A percentile compares a stretch with the other conserved stretches of the same genome.
Conservation (phyloP, 306 rosid genomes). For the Arachis stenosperma region DNA sequence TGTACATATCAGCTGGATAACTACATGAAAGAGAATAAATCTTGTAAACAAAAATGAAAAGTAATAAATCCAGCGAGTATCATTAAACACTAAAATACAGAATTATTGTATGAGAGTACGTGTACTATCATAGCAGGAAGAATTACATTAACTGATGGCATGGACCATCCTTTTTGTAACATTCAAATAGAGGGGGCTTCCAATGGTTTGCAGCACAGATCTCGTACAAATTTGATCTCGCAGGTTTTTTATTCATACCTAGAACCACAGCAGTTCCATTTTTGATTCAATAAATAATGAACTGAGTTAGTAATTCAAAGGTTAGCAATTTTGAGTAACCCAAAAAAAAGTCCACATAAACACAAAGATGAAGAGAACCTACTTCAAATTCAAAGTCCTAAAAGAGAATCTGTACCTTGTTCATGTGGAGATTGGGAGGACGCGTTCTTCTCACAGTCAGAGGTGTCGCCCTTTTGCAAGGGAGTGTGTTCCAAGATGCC, state of each 20-base stretch:
- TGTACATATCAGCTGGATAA: neutral
- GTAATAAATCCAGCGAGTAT: neutral
- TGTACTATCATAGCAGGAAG: slow-evolving; percentile 1
- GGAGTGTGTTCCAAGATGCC: too few relatives aligned
- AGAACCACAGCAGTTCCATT: slow-evolving; percentile 1
- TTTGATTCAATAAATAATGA: neutral
- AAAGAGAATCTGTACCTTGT: too few relatives aligned
- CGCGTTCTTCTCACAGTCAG: neutral
- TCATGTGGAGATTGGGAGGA: too few relatives aligned
- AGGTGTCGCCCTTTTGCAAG: slow-evolving; percentile 6
- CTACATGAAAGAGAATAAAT: slow-evolving; percentile 19
- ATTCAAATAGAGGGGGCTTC: neutral
- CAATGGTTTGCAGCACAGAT: too few relatives aligned
- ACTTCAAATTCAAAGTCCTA: too few relatives aligned
- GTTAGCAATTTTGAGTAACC: neutral
- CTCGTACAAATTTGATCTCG: slow-evolving; percentile 40
- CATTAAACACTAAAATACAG: neutral
- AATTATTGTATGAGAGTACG: neutral
- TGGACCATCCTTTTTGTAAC: slow-evolving; percentile 77
- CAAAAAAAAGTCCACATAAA: too few relatives aligned
- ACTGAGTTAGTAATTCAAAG: neutral
- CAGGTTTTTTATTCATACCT: slow-evolving; percentile 51
- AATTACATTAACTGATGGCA: slow-evolving; percentile 58
- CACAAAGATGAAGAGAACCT: too few relatives aligned
- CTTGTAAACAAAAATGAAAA: slow-evolving; percentile 1